Percentiles rank a stretch among this genome's conserved stretches.
Conservation (phyloP, 352 stramenopile species). For the Lagenidium sp. region DNA sequence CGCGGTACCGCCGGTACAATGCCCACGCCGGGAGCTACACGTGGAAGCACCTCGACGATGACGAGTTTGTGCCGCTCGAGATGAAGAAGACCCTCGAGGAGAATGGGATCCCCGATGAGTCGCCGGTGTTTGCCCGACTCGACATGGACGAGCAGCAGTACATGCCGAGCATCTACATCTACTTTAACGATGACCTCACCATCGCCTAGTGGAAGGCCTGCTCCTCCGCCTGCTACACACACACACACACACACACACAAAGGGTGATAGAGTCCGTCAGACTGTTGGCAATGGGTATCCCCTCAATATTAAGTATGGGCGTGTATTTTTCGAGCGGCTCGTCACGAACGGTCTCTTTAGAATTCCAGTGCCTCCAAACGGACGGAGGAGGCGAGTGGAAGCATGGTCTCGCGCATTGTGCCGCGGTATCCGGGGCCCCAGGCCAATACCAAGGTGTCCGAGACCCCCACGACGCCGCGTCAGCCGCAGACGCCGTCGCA, state of each 20-base stretch:
- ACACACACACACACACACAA: too few species aligned
- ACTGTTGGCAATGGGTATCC: too few species aligned
- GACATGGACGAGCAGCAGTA: conserved; percentile 85
- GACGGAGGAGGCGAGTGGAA: too few species aligned
- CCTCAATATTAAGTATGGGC: too few species aligned
- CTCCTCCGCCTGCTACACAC: too few species aligned
- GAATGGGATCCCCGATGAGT: conserved; percentile 86
- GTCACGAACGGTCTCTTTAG: too few species aligned
- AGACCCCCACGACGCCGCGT: background rate
- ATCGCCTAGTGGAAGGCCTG: conserved; percentile 25
- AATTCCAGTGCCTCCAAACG: too few species aligned
- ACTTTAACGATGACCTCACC: conserved; percentile 93
- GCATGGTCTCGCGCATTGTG: conserved; percentile 8
- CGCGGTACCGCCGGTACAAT: conserved; percentile 81
- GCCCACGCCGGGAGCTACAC: conserved; percentile 89
- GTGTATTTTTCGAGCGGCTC: too few species aligned
- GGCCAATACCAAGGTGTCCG: background rate
- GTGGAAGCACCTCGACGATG: conserved; percentile 84
- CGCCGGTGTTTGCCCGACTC: conserved; percentile 66
- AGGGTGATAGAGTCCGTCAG: too few species aligned
- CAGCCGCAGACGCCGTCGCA: background rate
- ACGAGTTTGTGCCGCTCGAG: conserved; percentile 84
- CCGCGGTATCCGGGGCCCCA: conserved; percentile 5
- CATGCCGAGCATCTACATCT: conserved; percentile 86
- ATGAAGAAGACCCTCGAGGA: conserved; percentile 85